These are phyloP conservation scores for Aspergillus sp. DNA, from an alignment of 2,329 filamentous ascomycete genomes.

Conservation along the genomic window DNA sequence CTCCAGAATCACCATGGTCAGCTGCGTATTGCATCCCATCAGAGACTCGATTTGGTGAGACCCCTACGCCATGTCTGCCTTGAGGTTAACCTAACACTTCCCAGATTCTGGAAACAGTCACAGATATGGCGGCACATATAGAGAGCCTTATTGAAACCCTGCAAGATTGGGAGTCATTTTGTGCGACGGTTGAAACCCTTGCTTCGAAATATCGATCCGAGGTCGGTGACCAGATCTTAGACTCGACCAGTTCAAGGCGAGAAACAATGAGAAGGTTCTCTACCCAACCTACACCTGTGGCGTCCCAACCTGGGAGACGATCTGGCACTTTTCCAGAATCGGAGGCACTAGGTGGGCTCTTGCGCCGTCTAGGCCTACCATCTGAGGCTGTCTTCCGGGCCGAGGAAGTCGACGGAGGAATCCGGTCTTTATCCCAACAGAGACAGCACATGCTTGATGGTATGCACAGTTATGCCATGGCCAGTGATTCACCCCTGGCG, in stretches of 20 bases:
- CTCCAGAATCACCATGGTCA: constrained; percentile 33
- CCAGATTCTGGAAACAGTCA: constrained; percentile 35
- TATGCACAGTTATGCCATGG: constrained; percentile 26
- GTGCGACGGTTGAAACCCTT: constrained; percentile 34
- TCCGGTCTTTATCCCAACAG: constrained; percentile 29
- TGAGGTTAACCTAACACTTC: constrained; percentile 20
- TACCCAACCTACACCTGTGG: constrained; percentile 20
- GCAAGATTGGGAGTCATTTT: constrained; percentile 34
- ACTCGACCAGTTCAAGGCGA: constrained; percentile 25
- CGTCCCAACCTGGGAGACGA: constrained; percentile 17
- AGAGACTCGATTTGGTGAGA: constrained; percentile 37
- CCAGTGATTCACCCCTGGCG: constrained; percentile 32
- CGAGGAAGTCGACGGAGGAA: constrained; percentile 19
- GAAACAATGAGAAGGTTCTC: constrained; percentile 30
- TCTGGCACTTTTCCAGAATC: constrained; percentile 17
- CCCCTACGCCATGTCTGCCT: not conserved
- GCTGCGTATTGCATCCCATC: constrained; percentile 29
- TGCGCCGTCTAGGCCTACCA: constrained; percentile 36
- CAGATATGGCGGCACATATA: constrained; percentile 34
- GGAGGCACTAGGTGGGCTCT: constrained; percentile 29
- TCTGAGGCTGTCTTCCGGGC: constrained; percentile 27
- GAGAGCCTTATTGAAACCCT: constrained; percentile 29
- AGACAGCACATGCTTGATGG: constrained; percentile 29
- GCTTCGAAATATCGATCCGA: constrained; percentile 33
- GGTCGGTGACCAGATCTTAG: constrained; percentile 20